These are phyloP conservation scores for Lipomyces japonicus DNA, from an alignment of 805 yeast species.

Conservation along the genomic window DNA sequence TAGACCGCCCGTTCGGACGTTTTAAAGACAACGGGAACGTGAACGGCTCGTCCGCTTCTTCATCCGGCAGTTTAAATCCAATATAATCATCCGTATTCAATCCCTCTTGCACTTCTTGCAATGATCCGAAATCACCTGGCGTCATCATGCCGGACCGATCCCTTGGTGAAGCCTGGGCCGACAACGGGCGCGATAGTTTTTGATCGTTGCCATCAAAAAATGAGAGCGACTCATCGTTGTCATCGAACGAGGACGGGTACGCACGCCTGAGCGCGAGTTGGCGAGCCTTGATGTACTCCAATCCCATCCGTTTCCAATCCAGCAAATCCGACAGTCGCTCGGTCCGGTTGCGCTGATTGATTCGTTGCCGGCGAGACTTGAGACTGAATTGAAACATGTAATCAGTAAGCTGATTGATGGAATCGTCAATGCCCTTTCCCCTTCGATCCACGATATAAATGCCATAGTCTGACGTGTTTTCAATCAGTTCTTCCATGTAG, in stretches of 20 bases:
- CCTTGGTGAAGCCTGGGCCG: slow-evolving; percentile 97
- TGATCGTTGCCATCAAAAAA: slow-evolving; percentile 30
- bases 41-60: slow-evolving; percentile 36
- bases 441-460: slow-evolving; percentile 95
- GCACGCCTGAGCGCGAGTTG: slow-evolving; percentile 89
- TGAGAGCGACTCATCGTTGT: slow-evolving; percentile 35
- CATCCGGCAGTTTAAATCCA: slow-evolving; percentile 43
- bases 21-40: slow-evolving; percentile 31
- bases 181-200: slow-evolving; percentile 83
- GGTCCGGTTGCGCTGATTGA: slow-evolving; percentile 95
- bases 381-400: slow-evolving; percentile 84
- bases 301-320: slow-evolving; percentile 98
- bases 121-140: slow-evolving; percentile 96
- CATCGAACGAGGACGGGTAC: slow-evolving; percentile 72
- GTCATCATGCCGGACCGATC: slow-evolving; percentile 77
- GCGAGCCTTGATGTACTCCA: slow-evolving; percentile 93
- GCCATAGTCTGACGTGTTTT: slow-evolving; percentile 91
- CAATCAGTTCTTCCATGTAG: slow-evolving; percentile 96
- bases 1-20: slow-evolving; percentile 6
- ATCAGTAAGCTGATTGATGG: slow-evolving; percentile 82
- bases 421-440: slow-evolving; percentile 85
- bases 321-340: slow-evolving; percentile 87
- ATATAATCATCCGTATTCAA: slow-evolving; percentile 70
- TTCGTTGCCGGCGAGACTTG: slow-evolving; percentile 93
- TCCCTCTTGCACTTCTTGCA: slow-evolving; percentile 80